A percentile compares a stretch with the other conserved stretches of the same genome.
Conservation (phyloP, 1,139 yeast genomes). For the Kluyveromyces marxianus region DNA sequence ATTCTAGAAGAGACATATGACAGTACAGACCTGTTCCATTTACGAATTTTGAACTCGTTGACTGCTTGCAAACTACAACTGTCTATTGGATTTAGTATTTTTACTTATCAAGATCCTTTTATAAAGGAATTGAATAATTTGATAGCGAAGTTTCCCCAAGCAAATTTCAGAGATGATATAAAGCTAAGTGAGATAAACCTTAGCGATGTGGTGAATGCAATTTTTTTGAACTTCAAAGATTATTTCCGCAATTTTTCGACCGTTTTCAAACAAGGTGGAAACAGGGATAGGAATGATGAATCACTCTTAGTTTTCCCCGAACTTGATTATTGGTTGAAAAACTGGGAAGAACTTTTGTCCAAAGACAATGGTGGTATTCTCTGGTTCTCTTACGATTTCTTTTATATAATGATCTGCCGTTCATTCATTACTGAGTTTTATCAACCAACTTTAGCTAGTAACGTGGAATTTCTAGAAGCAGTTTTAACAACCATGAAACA, state of each 20-base stretch:
- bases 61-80: constrained; percentile 43
- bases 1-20: constrained; percentile 23
- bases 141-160: constrained; percentile 38
- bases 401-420: constrained; percentile 37
- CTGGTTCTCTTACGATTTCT: constrained; percentile 38
- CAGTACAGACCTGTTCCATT: constrained; percentile 39
- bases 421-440: constrained; percentile 30
- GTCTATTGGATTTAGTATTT: constrained; percentile 39
- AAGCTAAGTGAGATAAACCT: constrained; percentile 41
- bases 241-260: constrained; percentile 17
- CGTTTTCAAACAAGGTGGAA: constrained; percentile 4
- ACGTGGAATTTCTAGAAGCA: constrained; percentile 14
- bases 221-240: constrained; percentile 24
- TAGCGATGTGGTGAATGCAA: constrained; percentile 29
- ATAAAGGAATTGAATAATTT: constrained; percentile 33
- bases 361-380: constrained; percentile 40
- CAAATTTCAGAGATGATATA: constrained; percentile 43
- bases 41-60: constrained; percentile 43
- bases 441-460: constrained; percentile 13
- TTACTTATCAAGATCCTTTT: constrained; percentile 21
- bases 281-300: constrained; percentile 6
- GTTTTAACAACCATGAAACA: constrained; percentile 36
- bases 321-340: constrained; percentile 35
- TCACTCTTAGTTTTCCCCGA: constrained; percentile 28
- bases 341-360: constrained; percentile 37